Conservation (phyloP, 176 grass and related monocot genomes). For the Musa schizocarpa region DNA sequence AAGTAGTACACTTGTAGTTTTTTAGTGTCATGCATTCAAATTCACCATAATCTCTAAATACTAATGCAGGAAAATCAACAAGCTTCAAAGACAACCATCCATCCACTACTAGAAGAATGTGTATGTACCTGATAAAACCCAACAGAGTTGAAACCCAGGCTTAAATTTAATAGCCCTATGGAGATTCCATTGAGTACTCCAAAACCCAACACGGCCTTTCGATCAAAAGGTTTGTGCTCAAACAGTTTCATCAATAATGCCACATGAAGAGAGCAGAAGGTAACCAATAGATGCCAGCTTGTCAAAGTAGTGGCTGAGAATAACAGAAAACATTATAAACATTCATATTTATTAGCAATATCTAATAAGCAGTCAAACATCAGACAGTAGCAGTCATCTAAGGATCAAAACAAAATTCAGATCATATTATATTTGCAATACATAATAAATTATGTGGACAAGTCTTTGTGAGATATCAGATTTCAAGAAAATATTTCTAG, state of each 20-base stretch:
- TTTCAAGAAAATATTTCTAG: background rate
- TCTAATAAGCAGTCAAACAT: background rate
- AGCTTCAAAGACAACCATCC: background rate
- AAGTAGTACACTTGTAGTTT: background rate
- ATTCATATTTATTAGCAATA: background rate
- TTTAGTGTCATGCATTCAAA: background rate
- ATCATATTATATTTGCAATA: background rate
- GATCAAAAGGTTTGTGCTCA: constrained; percentile 93
- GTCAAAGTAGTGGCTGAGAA: constrained; percentile 92
- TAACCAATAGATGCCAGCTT: constrained; percentile 98
- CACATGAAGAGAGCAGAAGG: constrained; percentile 96
- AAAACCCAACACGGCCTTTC: constrained; percentile 90
- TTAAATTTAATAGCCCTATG: constrained; percentile 93
- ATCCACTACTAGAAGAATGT: constrained; percentile 15
- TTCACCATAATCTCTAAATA: background rate
- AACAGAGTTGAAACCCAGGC: constrained; percentile 96
- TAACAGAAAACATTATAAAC: background rate
- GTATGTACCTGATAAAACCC: constrained; percentile 84
- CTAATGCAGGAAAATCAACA: background rate
- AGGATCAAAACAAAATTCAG: background rate
- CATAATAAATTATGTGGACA: background rate
- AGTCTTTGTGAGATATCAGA: background rate
- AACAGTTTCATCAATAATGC: constrained; percentile 92
- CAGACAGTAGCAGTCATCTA: background rate
- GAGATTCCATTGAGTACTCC: constrained; percentile 97